Conservation (phyloP, 176 grass and related monocot species). For the Lolium rigidum region DNA sequence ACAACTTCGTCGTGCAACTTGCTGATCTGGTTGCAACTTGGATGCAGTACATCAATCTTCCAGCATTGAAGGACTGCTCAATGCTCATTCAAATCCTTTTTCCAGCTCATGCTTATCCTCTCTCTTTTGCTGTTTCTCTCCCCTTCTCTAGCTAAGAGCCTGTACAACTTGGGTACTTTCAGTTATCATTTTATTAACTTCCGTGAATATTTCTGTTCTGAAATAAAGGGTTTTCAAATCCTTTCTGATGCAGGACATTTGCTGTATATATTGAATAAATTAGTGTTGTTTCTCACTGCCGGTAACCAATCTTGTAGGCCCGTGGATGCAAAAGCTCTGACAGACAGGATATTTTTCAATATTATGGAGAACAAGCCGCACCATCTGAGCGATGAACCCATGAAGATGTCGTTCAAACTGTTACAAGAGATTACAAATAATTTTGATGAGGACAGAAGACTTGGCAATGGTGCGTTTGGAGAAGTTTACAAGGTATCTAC, state of each 20-base stretch:
- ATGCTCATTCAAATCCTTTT: not conserved
- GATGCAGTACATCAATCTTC: not conserved
- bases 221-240: not conserved
- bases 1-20: not conserved
- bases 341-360: too few relatives aligned
- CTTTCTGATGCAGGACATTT: not conserved
- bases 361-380: not conserved
- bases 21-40: not conserved
- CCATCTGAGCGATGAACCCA: not conserved
- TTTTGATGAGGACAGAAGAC: not conserved
- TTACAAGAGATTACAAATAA: not conserved
- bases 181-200: not conserved
- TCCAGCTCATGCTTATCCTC: too few relatives aligned
- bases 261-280: not conserved
- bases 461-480: slow-evolving; percentile 8
- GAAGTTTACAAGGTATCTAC: slow-evolving; percentile 22
- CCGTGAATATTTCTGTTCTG: not conserved
- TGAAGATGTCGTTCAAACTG: not conserved
- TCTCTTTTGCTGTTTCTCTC: not conserved
- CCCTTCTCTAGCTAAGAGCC: not conserved
- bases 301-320: not conserved
- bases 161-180: not conserved
- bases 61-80: not conserved
- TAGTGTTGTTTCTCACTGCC: not conserved
- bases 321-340: not conserved